Conservation (phyloP, 345 rosid genomes). For the Murraya koenigii region DNA sequence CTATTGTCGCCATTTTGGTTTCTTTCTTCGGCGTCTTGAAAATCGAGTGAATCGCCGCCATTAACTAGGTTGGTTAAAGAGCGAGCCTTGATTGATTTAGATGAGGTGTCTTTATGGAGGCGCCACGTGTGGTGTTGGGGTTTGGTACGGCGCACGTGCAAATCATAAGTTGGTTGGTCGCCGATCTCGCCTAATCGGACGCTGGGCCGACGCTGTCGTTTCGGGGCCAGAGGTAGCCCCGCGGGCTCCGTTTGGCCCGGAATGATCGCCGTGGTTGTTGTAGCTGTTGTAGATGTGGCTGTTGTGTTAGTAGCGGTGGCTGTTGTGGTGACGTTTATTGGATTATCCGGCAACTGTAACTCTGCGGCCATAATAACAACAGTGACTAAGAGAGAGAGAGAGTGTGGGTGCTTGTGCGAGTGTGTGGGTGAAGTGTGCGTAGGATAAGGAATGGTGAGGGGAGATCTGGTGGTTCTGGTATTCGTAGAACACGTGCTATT, state of each 20-base stretch:
- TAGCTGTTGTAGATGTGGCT: not conserved
- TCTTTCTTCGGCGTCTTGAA: conserved; percentile 26
- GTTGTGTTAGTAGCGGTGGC: not conserved
- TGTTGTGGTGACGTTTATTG: conserved; percentile 10
- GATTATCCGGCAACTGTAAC: conserved; percentile 36
- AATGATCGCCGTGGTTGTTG: conserved; percentile 13
- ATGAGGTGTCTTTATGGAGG: conserved; percentile 32
- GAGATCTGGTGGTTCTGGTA: conserved; percentile 5
- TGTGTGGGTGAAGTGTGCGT: conserved; percentile 13
- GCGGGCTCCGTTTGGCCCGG: conserved; percentile 28
- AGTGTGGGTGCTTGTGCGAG: not conserved
- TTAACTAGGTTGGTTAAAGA: conserved; percentile 56
- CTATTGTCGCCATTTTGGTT: conserved; percentile 28
- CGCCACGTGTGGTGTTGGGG: conserved; percentile 30
- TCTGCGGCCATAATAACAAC: conserved; percentile 37
- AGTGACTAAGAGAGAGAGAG: not conserved
- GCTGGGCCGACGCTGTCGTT: conserved; percentile 73
- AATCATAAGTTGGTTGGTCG: conserved; percentile 42
- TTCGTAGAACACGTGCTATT: not conserved
- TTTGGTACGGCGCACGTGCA: conserved; percentile 46
- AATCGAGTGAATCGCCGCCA: conserved; percentile 36
- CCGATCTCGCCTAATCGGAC: conserved; percentile 79
- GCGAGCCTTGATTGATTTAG: conserved; percentile 54
- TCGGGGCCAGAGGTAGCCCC: conserved; percentile 33
- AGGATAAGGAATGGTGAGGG: conserved; percentile 13